Evolutionary conservation across 2,329 filamentous ascomycete species (phyloP).

Genomic region (Paramyrothecium sp.): DNA sequence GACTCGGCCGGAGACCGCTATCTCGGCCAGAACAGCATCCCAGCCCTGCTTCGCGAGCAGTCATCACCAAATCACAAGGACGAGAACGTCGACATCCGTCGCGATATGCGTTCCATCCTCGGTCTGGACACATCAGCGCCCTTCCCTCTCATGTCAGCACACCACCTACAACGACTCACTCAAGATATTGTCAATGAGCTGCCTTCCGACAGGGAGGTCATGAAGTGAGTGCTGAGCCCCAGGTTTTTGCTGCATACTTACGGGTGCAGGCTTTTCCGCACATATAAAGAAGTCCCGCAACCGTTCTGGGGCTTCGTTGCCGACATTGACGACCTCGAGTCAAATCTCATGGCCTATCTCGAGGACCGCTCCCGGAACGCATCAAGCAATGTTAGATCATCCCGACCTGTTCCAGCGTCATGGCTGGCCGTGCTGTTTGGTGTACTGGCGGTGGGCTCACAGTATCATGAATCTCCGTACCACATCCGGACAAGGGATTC

Average conservation of each 20-base stretch:
- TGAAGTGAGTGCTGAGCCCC: constrained; percentile 50
- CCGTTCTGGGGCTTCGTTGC: constrained; percentile 68
- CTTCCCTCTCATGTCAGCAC: constrained; percentile 65
- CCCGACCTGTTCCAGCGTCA: constrained; percentile 57
- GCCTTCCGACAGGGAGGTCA: constrained; percentile 63
- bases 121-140: constrained; percentile 65
- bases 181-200: constrained; percentile 61
- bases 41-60: constrained; percentile 63
- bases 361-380: constrained; percentile 61
- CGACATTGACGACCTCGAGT: constrained; percentile 64
- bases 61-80: constrained; percentile 50
- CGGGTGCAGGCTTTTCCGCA: constrained; percentile 54
- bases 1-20: constrained; percentile 59
- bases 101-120: constrained; percentile 65
- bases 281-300: constrained; percentile 66
- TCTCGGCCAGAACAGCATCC: constrained; percentile 66
- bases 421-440: constrained; percentile 67
- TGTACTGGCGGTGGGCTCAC: constrained; percentile 63
- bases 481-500: constrained; percentile 58
- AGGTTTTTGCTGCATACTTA: constrained; percentile 6
- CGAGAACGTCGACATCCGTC: constrained; percentile 56
- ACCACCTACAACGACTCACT: constrained; percentile 59
- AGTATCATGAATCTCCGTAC: constrained; percentile 65
- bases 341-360: constrained; percentile 62
- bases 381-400: constrained; percentile 41